These are phyloP conservation scores for Suillus fuscotomentosus DNA, from an alignment of 768 basidiomycete genomes.

Conservation along the genomic window DNA sequence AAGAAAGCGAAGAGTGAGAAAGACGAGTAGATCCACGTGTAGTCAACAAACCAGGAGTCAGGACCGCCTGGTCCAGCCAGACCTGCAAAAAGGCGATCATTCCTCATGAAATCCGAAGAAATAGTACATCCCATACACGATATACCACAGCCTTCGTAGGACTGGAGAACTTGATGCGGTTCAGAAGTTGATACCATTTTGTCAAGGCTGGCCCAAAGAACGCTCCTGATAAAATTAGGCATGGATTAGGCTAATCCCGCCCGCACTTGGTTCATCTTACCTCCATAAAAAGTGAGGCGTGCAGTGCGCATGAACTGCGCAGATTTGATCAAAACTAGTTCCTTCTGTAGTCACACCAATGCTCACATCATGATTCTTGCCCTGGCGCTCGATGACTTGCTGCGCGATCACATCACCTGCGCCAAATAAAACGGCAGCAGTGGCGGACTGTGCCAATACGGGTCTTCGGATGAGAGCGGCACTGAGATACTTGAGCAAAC, in stretches of 20 bases:
- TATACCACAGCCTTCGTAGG: conserved; percentile 59
- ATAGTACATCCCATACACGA: conserved; percentile 43
- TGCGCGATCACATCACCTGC: conserved; percentile 83
- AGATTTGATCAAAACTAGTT: conserved; percentile 1
- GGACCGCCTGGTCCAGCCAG: conserved; percentile 75
- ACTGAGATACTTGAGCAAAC: conserved; percentile 34
- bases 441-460: conserved; percentile 59
- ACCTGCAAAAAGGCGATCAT: conserved; percentile 44
- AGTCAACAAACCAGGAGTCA: conserved; percentile 59
- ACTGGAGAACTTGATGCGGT: conserved; percentile 64
- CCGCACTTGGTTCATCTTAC: conserved; percentile 27
- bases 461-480: conserved; percentile 60
- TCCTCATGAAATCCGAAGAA: neutral
- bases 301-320: conserved; percentile 57
- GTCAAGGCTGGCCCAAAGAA: conserved; percentile 83
- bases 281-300: conserved; percentile 71
- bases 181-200: conserved; percentile 76
- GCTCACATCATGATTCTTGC: conserved; percentile 74
- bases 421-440: conserved; percentile 68
- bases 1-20: conserved; percentile 4
- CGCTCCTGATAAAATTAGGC: conserved; percentile 38
- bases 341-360: neutral
- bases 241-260: neutral
- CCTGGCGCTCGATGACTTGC: conserved; percentile 74
- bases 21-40: neutral